Percentiles rank a stretch among this genome's conserved stretches.
These are phyloP conservation scores for Colletotrichum scovillei DNA, from an alignment of 2,329 filamentous ascomycete species.

Conservation along the genomic window DNA sequence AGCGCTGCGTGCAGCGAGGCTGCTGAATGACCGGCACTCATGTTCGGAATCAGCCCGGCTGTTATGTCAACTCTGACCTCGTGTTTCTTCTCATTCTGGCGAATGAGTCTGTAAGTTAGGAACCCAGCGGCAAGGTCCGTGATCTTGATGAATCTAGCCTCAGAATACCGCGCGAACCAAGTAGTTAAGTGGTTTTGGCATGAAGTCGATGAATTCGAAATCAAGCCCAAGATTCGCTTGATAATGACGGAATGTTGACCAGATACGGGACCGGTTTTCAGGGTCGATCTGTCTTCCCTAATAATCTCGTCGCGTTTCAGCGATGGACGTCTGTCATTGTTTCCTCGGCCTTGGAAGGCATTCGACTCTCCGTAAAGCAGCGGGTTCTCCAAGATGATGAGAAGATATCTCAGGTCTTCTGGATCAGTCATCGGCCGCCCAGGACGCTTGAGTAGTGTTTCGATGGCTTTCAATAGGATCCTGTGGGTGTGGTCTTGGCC, in stretches of 20 bases:
- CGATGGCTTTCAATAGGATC: conserved; percentile 80
- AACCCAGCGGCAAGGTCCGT: conserved; percentile 84
- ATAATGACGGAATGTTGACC: conserved; percentile 85
- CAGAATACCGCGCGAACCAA: conserved; percentile 81
- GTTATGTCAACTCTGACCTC: conserved; percentile 70
- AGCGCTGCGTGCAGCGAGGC: conserved; percentile 84
- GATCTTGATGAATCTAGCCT: conserved; percentile 74
- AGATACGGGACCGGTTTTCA: conserved; percentile 57
- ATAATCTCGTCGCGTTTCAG: conserved; percentile 6
- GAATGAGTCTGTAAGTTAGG: conserved; percentile 81
- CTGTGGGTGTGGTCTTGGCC: conserved; percentile 78
- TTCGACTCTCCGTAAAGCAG: conserved; percentile 66
- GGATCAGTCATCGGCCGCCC: conserved; percentile 75
- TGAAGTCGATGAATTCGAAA: conserved; percentile 79
- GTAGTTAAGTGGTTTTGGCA: conserved; percentile 82
- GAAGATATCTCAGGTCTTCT: conserved; percentile 79
- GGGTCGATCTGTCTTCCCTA: conserved; percentile 20
- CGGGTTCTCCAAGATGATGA: conserved; percentile 84
- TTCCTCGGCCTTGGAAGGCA: conserved; percentile 54
- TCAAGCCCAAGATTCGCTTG: conserved; percentile 83
- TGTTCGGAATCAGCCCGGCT: conserved; percentile 77
- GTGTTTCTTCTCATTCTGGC: conserved; percentile 75
- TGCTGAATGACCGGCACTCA: conserved; percentile 73
- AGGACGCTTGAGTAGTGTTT: conserved; percentile 83
- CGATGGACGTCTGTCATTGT: conserved; percentile 31